Base-by-base conservation (phyloP, 495 filamentous ascomycete genomes). In the Emericellopsis terricola region DNA sequence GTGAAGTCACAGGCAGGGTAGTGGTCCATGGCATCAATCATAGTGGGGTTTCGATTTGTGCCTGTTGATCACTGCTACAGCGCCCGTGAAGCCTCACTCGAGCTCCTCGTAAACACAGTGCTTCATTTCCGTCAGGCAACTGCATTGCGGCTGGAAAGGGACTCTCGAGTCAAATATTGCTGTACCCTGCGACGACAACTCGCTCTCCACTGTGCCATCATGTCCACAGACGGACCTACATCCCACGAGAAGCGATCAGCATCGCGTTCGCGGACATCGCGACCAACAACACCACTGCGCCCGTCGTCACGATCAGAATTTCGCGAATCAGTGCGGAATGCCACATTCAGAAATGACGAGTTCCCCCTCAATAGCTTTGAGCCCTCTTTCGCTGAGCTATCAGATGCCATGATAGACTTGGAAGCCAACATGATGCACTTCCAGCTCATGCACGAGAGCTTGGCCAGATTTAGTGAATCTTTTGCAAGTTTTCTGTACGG, bases 341-440 rank as follows among this genome's bases (percentile, higher is more conserved):
- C 55, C 39, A 61, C 65, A 19, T 65, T 76, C 31, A 11, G 11
- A 6, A 11, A 11, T 26, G 72, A 68, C 30, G 57, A 74, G 31
- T 73, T 77, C 42, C 84, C 87, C 3, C 72, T 96, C 38, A 82
- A 87, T 43, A 57, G 65, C 6, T 68, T 96, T 38, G 81, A 93
- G 50, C 81, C 81, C 0, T 76, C 78, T 8, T 96, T 96, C 48
- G 87, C 84, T 19, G 89, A 97, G 56, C 63, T 97, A 2, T 78
- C 83, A 7, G 91, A 96, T 55, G 78, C 81, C 31, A 87, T 96
- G 71, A 83, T 81, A 19, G 87, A 94, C 45, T 68, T 97, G 7
- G 89, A 96, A 61, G 80, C 79, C 36, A 94, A 97, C 54, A 89
- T 96, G 64, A 85, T 89, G 76, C 83, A 94, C 46, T 68, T 97